A percentile compares a stretch with the other conserved stretches of the same genome.
Evolutionary conservation across 768 basidiomycete genomes (phyloP).

Genomic region (Auricularia cornea): DNA sequence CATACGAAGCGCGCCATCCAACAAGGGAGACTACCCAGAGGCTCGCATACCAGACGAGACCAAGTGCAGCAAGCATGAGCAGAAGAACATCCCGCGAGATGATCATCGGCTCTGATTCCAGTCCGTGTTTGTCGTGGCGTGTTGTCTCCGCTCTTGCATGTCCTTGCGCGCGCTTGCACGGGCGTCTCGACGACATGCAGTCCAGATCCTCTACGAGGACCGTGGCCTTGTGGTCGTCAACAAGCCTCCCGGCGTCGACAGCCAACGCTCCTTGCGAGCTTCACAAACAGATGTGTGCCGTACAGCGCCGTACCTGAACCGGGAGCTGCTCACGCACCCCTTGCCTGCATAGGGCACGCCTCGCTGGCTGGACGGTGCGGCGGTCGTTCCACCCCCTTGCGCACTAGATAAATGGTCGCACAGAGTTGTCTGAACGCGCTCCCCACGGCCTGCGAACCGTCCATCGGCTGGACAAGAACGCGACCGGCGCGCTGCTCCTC

Average conservation of each 20-base stretch:
- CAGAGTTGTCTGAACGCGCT: neutral
- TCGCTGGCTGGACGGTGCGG: too few relatives aligned
- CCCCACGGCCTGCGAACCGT: neutral
- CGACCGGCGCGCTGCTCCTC: neutral
- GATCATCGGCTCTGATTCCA: neutral
- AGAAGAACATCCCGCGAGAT: neutral
- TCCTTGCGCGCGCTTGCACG: neutral
- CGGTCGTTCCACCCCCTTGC: too few relatives aligned
- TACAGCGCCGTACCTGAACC: too few relatives aligned
- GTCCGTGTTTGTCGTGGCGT: neutral
- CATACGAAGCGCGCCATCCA: constrained; percentile 66
- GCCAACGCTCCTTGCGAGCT: neutral
- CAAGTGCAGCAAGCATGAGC: neutral
- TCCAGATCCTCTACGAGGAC: neutral
- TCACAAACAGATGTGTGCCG: too few relatives aligned
- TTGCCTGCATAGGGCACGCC: too few relatives aligned
- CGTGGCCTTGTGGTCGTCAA: neutral
- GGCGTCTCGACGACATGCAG: neutral
- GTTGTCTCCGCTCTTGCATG: neutral
- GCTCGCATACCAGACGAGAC: constrained; percentile 47
- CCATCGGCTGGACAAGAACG: neutral
- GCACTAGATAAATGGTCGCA: too few relatives aligned
- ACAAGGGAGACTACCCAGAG: constrained; percentile 60
- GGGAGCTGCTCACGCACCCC: too few relatives aligned
- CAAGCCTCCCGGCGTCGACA: neutral